Evolutionary conservation across 371 early-diverging fungal species (phyloP), one percentile per base, ranked within the genome.

Genomic region (Rhizomucor miehei): DNA sequence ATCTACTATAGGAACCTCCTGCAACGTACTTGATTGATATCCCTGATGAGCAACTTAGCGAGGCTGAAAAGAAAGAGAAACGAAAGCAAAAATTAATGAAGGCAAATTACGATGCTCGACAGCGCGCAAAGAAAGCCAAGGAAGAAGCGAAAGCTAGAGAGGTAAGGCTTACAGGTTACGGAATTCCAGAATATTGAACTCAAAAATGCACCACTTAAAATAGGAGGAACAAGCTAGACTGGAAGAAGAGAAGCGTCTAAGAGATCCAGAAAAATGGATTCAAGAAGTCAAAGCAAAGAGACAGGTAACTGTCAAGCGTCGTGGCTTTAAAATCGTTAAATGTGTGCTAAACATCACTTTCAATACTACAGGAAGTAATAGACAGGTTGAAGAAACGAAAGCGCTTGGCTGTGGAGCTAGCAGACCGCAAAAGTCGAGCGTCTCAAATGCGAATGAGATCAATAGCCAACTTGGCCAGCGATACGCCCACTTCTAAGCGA

Each of bases 371-470:
- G 69, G 64, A 54, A 1, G 69, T 89, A 17, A 59, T 86, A 14
- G 87, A 89, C 19, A 73, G 79, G 51, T 82, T 91, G 24, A 81
- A 82, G 53, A 73, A 76, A 16, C 71, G 85, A 50, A 79, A 81
- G 50, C 76, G 84, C n/a, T 66, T 80, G 37, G 85, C 87, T 12
- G 78, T 85, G 36, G 90, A 93, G 56, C 77, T 95, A 12, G 77
- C 85, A 10, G 93, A 94, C 71, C 84, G 94, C 29, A 79, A 91
- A 37, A 91, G 91, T 63, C 87, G 88, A 37, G 92, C 92, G 10
- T 90, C 95, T 5, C 89, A 91, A 51, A 50, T 82, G 48, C 83
- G 95, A 25, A 92, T 93, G 92, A 78, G 85, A 52, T 87, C 84
- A 20, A 90, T 94, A 58, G 93, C 93, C 2, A 84, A 82, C 23